Evolutionary conservation across 768 basidiomycete species (phyloP), one percentile per base, ranked within the genome.

Genomic region (Mycena pura): DNA sequence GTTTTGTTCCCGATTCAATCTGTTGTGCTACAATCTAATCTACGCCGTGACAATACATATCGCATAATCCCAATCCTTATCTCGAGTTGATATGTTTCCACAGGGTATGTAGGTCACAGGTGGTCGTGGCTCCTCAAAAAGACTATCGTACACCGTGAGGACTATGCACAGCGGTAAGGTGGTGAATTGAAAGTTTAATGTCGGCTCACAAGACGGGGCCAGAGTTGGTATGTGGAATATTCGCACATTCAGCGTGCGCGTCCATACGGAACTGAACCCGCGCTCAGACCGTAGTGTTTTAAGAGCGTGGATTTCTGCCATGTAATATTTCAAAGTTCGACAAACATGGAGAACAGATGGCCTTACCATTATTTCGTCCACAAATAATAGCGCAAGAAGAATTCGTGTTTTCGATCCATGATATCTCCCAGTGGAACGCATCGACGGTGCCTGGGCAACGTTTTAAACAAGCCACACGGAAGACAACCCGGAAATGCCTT

Each of bases 81-180:
- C 65, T 15, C 62, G 59, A 31, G 80, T 82, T 5, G 84, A 77
- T 43, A 90, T 82, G 43, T 66, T 68, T 32, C 79, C 75, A 66
- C 84, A 87, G 2, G 88, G 86, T 48, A 90, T 77, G 22, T 71
- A 68, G 11, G 84, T 86, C 11, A 78, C 70, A 9, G 84, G 76
- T 13, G 78, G 77, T 53, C 28, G 21, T 31, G 44, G n/a, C 41
- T 55, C 57, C 28, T 69, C 68, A 60, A 80, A 78, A 32, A 80
- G 59, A 17, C 38, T n/a, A 13, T 69, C 54, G 38, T 59, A 68
- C 1, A 75, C 52, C 36, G 62, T 56, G 6, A 56, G 54, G 31
- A 67, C 75, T 76, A 46, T 53, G 14, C 34, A 53, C 11, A 36
- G 41, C 34, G 25, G 34, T 38, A 49, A 14, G 53, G 40, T 27